Base-by-base conservation (phyloP, 208 protist species). In the Crithidia thermophila region DNA sequence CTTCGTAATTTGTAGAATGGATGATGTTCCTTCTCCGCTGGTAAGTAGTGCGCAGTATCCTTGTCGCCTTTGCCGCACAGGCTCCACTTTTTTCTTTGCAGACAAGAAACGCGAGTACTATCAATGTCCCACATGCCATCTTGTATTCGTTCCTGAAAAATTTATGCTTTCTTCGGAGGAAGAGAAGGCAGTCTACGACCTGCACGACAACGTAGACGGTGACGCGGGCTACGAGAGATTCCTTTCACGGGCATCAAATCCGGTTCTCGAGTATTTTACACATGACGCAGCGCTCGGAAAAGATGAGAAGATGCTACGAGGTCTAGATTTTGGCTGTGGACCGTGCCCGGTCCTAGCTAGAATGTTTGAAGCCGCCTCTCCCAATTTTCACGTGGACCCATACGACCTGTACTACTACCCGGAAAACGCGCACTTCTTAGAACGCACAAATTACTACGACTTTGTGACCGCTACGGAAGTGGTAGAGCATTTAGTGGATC, bases 281-380 rank as follows among this genome's bases (percentile, higher is more conserved):
- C 0, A 13, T 8, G 0, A 47, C 9, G 16, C n/a, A 46, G 8
- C 23, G 3, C 40, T 3, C 3, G 23, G 2, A 21, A 20, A 21
- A 39, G 36, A 28, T 16, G 8, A 20, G 23, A 1, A 11, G 14
- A 27, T 47, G 14, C 30, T 40, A 37, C 13, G 21, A 20, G 82
- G 83, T 2, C 71, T 88, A 3, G 83, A 88, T 51, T 88, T 85
- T 67, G 83, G 83, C 20, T 85, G 83, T 36, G 83, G 83, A 0
- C 83, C 79, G 10, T 60, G 50, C 21, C 72, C 72, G 16, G 68
- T 80, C 8, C 59, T 88, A 0, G 70, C 63, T 7, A 56, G 31
- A 27, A 72, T 84, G 51, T 57, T 83, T 4, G 50, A 45, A 5
- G 14, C 30, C 0, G 33, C 40, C 9, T 60, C 72, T 8, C 65